Conservation (phyloP, 2,329 filamentous ascomycete species). For the Mycogone perniciosa region DNA sequence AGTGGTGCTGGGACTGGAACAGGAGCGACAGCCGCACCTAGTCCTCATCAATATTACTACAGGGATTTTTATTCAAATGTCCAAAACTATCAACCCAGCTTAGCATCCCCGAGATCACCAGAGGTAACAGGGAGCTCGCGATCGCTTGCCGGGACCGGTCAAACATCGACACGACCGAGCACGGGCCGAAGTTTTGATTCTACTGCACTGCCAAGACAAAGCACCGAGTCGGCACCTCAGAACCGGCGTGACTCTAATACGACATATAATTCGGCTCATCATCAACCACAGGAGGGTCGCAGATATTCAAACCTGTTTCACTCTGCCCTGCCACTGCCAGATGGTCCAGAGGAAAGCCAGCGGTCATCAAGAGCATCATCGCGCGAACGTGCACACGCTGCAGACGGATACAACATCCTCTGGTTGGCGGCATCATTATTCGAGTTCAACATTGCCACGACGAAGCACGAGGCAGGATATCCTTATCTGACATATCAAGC, state of each 20-base stretch:
- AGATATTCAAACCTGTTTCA: conserved; percentile 76
- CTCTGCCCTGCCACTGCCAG: conserved; percentile 76
- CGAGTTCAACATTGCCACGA: conserved; percentile 93
- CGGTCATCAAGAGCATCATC: conserved; percentile 55
- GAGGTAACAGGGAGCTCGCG: conserved; percentile 46
- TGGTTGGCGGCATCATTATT: conserved; percentile 93
- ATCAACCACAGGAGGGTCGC: conserved; percentile 38
- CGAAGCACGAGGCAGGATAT: conserved; percentile 88
- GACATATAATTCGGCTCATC: conserved; percentile 45
- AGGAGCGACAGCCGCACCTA: conserved; percentile 29
- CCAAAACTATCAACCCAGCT: conserved; percentile 43
- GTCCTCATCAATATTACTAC: conserved; percentile 51
- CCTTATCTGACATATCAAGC: conserved; percentile 93
- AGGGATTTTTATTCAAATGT: conserved; percentile 45
- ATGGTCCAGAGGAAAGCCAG: conserved; percentile 50
- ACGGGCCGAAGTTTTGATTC: conserved; percentile 57
- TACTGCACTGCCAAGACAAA: conserved; percentile 42
- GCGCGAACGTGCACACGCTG: conserved; percentile 46
- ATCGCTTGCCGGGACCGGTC: conserved; percentile 35
- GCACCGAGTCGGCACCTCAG: conserved; percentile 43
- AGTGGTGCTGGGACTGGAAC: conserved; percentile 5
- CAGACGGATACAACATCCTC: conserved; percentile 63
- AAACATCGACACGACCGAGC: conserved; percentile 43
- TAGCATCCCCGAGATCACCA: conserved; percentile 50
- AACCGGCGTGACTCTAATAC: conserved; percentile 49